These are phyloP conservation scores for Circinella umbellata DNA, from an alignment of 371 early-diverging fungal genomes.

Conservation along the genomic window DNA sequence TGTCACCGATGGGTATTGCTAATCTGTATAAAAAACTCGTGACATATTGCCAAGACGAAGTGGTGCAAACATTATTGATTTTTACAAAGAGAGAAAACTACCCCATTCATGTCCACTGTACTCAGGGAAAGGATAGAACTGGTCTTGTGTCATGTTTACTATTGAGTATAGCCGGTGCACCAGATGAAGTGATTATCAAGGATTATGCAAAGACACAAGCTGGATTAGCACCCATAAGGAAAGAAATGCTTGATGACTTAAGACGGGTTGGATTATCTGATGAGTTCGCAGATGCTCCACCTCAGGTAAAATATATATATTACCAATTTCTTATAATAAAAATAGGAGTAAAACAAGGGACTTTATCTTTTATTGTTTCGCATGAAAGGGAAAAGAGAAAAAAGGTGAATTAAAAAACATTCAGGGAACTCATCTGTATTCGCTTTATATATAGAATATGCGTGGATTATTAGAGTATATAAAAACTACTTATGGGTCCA, in stretches of 20 bases:
- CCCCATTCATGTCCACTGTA: constrained; percentile 79
- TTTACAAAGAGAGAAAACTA: constrained; percentile 62
- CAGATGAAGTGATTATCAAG: constrained; percentile 59
- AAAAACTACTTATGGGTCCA: constrained; percentile 36
- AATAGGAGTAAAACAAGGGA: neutral
- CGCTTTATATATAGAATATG: constrained; percentile 31
- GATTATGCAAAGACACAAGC: constrained; percentile 70
- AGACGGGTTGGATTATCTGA: constrained; percentile 55
- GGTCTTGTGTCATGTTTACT: constrained; percentile 70
- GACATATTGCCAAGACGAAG: constrained; percentile 57
- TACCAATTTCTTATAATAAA: neutral
- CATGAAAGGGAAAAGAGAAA: too few species aligned
- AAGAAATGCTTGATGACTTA: constrained; percentile 55
- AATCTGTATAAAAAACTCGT: constrained; percentile 66
- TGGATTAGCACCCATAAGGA: constrained; percentile 50
- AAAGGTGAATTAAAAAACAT: too few species aligned
- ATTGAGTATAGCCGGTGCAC: constrained; percentile 61
- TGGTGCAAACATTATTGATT: constrained; percentile 54
- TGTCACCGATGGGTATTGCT: constrained; percentile 60
- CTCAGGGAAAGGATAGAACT: constrained; percentile 83
- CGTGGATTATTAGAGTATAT: constrained; percentile 33
- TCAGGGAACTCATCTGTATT: too few species aligned
- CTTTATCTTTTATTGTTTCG: too few species aligned
- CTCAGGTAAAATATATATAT: constrained; percentile 42
- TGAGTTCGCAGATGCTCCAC: constrained; percentile 61